Evolutionary conservation across 495 filamentous ascomycete genomes (phyloP), one percentile per base, ranked within the genome.

Genomic region (Hypomontagnella monticulosa): DNA sequence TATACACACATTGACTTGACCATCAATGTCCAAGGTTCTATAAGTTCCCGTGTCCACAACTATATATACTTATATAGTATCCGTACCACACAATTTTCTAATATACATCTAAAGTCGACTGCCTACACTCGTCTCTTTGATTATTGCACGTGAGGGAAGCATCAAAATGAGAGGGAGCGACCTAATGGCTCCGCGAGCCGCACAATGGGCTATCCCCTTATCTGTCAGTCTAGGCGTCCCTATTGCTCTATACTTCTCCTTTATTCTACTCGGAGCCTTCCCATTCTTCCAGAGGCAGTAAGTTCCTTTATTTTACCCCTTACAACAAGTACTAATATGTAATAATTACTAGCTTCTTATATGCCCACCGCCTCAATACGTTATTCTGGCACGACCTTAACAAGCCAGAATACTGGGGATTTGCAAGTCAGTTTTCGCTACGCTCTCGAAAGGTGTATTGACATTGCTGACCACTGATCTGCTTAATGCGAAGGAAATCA

Each of bases 321-420:
- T 44, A 37, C 43, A 34, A 38, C 37, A 16, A 18, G 18, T 36
- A 50, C 57, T 64, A 33, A 66, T 60, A 33, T 8, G 33, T 68
- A 46, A 16, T 52, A 14, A 6, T 8, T 32, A 8, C 40, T 68
- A 94, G 92, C 63, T 87, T 87, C 16, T 73, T 97, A 12, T 97
- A 96, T 75, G 87, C 86, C 11, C 88, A 96, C 72, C 88, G 87
- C 40, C 53, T 94, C 57, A 85, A 92, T 62, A 87, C 89, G 0
- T 73, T 83, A 10, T 83, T 84, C 66, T 92, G 87, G 85, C 78
- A 89, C 50, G 82, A 95, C 71, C 52, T 91, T 34, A 87, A 92
- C 61, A 77, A 85, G 27, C 88, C 91, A 0, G 89, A 95, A 67
- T 78, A 85, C 36, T 96, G 92, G 80, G 93, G 93, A 0, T 97